Conservation (phyloP, 495 filamentous ascomycete species). For the Lichenothelia convexa region DNA sequence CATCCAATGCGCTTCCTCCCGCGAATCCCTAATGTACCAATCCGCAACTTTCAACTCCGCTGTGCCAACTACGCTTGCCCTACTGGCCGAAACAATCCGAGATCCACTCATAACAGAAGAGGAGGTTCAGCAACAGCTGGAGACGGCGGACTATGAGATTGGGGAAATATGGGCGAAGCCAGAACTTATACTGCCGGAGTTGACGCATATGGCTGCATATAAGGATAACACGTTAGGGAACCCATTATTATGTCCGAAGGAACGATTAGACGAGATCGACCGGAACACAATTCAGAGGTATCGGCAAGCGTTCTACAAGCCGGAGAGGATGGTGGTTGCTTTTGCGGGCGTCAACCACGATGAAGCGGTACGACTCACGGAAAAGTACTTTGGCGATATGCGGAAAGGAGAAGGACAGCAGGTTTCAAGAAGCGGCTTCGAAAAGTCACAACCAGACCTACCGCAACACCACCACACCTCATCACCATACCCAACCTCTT, state of each 20-base stretch:
- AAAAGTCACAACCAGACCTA: conserved; percentile 35
- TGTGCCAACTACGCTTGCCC: conserved; percentile 60
- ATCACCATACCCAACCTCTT: conserved; percentile 21
- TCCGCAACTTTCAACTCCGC: conserved; percentile 92
- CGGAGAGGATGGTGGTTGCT: conserved; percentile 80
- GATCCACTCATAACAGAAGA: conserved; percentile 78
- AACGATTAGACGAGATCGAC: conserved; percentile 62
- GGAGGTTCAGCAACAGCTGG: conserved; percentile 70
- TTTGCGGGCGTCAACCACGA: conserved; percentile 82
- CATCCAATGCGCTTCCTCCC: conserved; percentile 86
- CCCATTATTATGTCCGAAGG: conserved; percentile 75
- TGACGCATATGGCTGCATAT: conserved; percentile 88
- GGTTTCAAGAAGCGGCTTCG: conserved; percentile 38
- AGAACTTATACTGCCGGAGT: conserved; percentile 84
- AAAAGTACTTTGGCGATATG: conserved; percentile 89
- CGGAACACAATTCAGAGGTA: conserved; percentile 59
- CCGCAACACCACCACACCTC: conserved; percentile 26
- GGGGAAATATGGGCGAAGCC: conserved; percentile 95
- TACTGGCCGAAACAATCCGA: conserved; percentile 88
- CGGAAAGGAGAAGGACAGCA: conserved; percentile 29
- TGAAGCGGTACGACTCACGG: conserved; percentile 59
- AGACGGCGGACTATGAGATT: conserved; percentile 89
- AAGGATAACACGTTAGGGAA: conserved; percentile 91
- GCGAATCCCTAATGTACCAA: conserved; percentile 98
- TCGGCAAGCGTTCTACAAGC: conserved; percentile 63